A percentile compares a stretch with the other conserved stretches of the same genome.
Evolutionary conservation across 169 alveolate species (phyloP).

Genomic region (Theileria luwenshuni): DNA sequence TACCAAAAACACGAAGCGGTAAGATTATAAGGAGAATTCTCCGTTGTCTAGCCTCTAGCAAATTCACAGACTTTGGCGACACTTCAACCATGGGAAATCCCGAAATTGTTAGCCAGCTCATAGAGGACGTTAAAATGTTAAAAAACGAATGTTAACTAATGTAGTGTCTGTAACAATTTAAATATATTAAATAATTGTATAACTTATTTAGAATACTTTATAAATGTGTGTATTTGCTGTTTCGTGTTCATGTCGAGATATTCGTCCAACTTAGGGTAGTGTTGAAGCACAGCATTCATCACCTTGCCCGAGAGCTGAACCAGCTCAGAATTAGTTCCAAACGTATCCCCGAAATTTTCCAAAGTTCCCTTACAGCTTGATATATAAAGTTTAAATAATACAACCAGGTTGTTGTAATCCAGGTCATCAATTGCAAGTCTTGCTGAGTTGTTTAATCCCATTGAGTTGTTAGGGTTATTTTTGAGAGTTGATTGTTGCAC

Average conservation of each 20-base stretch:
- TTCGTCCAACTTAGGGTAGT: constrained; percentile 11
- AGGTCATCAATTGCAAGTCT: background rate
- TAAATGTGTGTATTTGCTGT: background rate
- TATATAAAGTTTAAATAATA: background rate
- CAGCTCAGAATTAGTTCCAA: constrained; percentile 15
- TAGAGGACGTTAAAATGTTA: constrained; percentile 15
- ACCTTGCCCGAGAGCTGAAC: background rate
- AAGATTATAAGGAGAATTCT: constrained; percentile 91
- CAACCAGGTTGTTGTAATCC: background rate
- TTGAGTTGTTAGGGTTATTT: background rate
- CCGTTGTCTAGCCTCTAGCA: constrained; percentile 86
- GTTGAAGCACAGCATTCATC: background rate
- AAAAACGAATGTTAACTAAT: background rate
- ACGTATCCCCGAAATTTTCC: constrained; percentile 11
- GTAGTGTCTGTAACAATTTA: background rate
- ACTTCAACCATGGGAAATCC: constrained; percentile 85
- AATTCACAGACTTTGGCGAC: constrained; percentile 80
- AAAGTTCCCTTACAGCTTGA: constrained; percentile 1
- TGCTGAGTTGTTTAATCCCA: background rate
- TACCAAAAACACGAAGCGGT: constrained; percentile 94
- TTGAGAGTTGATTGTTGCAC: background rate
- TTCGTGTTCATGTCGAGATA: constrained; percentile 8
- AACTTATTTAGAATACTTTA: background rate
- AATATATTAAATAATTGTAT: background rate
- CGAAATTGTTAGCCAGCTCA: constrained; percentile 76